Conservation (phyloP, 1,284 basidiomycete species). For the Heimioporus punctisporus region DNA sequence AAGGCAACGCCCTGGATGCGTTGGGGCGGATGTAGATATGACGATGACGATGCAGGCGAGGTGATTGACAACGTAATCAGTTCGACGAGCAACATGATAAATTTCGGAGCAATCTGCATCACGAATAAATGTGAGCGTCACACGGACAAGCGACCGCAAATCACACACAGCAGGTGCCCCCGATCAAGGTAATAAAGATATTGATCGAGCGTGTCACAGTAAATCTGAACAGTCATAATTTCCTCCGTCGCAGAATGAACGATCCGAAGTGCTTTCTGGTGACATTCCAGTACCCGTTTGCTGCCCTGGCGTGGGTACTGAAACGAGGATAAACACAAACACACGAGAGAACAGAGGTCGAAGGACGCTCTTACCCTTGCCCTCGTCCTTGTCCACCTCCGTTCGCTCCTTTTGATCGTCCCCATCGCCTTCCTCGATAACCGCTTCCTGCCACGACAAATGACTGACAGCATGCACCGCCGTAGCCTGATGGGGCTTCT, state of each 20-base stretch:
- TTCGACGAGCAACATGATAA: slow-evolving; percentile 93
- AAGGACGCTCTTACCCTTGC: slow-evolving; percentile 21
- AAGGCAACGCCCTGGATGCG: background rate
- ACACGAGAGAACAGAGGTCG: background rate
- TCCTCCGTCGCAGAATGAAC: slow-evolving; percentile 95
- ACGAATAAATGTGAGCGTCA: background rate
- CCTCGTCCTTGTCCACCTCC: slow-evolving; percentile 45
- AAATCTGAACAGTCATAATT: slow-evolving; percentile 92
- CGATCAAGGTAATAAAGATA: slow-evolving; percentile 96
- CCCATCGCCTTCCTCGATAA: slow-evolving; percentile 41
- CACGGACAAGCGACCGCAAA: background rate
- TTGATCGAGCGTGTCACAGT: slow-evolving; percentile 92
- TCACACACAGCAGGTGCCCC: slow-evolving; percentile 82
- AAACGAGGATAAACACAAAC: background rate
- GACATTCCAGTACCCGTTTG: slow-evolving; percentile 93
- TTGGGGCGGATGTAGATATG: background rate
- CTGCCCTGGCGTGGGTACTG: slow-evolving; percentile 91
- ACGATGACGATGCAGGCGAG: too few species aligned
- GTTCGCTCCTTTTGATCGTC: slow-evolving; percentile 35
- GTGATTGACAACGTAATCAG: slow-evolving; percentile 89
- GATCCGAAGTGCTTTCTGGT: slow-evolving; percentile 93
- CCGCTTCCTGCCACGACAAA: slow-evolving; percentile 92
- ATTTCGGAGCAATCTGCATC: slow-evolving; percentile 84
- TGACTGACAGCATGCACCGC: slow-evolving; percentile 96
- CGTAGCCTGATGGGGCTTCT: slow-evolving; percentile 95